A percentile compares a stretch with the other conserved stretches of the same genome.
Evolutionary conservation across 768 basidiomycete species (phyloP).

Genomic region (Suillus spraguei): DNA sequence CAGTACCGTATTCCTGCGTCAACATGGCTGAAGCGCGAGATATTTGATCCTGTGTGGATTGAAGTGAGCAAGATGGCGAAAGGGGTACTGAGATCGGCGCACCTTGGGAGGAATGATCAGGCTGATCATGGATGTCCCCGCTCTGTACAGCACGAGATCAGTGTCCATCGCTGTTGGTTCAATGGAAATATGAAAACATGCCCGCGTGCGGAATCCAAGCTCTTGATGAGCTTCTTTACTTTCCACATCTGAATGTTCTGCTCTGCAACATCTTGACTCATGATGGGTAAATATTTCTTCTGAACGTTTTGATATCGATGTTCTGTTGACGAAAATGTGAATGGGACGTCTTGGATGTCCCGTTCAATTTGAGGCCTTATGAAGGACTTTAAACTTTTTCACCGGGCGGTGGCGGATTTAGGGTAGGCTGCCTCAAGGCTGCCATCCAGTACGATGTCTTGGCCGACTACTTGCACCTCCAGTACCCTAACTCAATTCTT

Average conservation of each 20-base stretch:
- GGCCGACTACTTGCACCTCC: background rate
- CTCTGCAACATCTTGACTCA: constrained; percentile 86
- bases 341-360: constrained; percentile 1
- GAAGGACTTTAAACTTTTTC: constrained; percentile 8
- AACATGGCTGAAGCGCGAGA: constrained; percentile 94
- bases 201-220: constrained; percentile 81
- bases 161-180: constrained; percentile 12
- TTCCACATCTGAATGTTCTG: constrained; percentile 99
- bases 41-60: constrained; percentile 75
- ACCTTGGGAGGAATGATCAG: constrained; percentile 96
- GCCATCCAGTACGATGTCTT: background rate
- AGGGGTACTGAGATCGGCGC: constrained; percentile 22
- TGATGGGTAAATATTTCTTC: constrained; percentile 43
- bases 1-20: constrained; percentile 97
- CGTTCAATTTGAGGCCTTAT: background rate
- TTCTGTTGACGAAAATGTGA: constrained; percentile 22
- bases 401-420: constrained; percentile 9
- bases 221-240: constrained; percentile 99
- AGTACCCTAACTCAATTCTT: background rate
- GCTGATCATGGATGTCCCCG: constrained; percentile 99
- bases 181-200: constrained; percentile 16
- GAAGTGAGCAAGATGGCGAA: constrained; percentile 1
- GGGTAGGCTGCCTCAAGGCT: constrained; percentile 8
- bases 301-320: constrained; percentile 7
- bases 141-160: constrained; percentile 49